Percentiles rank a stretch among this genome's conserved stretches.
These are phyloP conservation scores for Eucalyptus pauciflora DNA, from an alignment of 345 rosid genomes.

Conservation along the genomic window DNA sequence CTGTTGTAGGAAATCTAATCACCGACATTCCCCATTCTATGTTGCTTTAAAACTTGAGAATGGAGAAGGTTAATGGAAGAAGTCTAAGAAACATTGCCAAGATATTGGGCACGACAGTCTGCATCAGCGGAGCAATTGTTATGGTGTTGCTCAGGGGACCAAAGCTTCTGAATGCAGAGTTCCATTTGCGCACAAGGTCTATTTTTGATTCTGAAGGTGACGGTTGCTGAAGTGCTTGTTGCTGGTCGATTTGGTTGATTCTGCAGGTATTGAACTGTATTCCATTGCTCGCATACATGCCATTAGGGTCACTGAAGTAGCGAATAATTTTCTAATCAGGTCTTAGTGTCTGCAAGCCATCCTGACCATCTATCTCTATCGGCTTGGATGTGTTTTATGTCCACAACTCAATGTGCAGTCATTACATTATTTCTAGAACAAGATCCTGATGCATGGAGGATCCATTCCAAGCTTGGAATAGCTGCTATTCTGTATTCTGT, in stretches of 20 bases:
- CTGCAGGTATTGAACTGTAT: conserved; percentile 29
- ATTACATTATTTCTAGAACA: conserved; percentile 32
- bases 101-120: conserved; percentile 39
- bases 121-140: conserved; percentile 43
- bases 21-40: neutral
- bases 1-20: neutral
- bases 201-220: neutral
- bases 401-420: conserved; percentile 41
- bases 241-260: conserved; percentile 75
- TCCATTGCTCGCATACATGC: neutral
- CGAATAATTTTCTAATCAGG: conserved; percentile 10
- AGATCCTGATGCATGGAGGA: conserved; percentile 31
- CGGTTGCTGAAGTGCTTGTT: conserved; percentile 42
- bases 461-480: conserved; percentile 36
- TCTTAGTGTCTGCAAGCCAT: conserved; percentile 35
- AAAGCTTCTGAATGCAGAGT: conserved; percentile 43
- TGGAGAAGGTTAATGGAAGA: conserved; percentile 42
- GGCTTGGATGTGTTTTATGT: conserved; percentile 74
- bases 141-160: conserved; percentile 69
- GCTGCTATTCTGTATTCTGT: conserved; percentile 29
- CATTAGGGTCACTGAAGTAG: neutral
- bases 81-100: conserved; percentile 50
- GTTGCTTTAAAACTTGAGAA: conserved; percentile 15
- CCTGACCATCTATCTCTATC: conserved; percentile 49
- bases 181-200: neutral